A percentile compares a stretch with the other conserved stretches of the same genome.
phyloP scores from a whole-genome alignment of 495 filamentous ascomycete species.

The Tuber magnatum region DNA sequence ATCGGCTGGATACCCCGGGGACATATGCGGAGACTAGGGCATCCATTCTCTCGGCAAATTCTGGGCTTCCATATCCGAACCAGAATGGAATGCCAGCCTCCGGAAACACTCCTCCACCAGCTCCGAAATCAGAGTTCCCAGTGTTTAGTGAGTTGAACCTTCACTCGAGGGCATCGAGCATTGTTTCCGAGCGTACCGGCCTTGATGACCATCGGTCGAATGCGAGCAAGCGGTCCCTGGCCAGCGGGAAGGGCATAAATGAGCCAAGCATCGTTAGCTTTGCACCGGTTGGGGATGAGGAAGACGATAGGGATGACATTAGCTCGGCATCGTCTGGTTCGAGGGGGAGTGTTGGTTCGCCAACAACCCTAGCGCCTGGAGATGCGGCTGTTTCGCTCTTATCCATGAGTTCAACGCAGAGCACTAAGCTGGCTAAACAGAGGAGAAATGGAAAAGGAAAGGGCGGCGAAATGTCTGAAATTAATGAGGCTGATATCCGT shows the following conservation, averaged over 20 bases:
- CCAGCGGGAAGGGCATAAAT: constrained; percentile 17
- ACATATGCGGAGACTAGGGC: constrained; percentile 56
- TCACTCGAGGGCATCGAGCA: constrained; percentile 24
- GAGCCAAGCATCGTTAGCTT: constrained; percentile 22
- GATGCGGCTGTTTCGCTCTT: constrained; percentile 29
- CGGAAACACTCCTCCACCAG: constrained; percentile 34
- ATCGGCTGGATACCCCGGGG: constrained; percentile 34
- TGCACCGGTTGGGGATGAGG: constrained; percentile 16
- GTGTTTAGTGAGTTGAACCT: constrained; percentile 38
- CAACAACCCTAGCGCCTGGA: constrained; percentile 20
- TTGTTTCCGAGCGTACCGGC: constrained; percentile 24
- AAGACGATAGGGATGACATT: constrained; percentile 15
- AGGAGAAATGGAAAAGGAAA: constrained; percentile 37
- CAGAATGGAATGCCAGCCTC: constrained; percentile 33
- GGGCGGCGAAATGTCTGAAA: constrained; percentile 34
- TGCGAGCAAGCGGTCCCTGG: constrained; percentile 21
- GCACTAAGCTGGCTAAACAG: constrained; percentile 37
- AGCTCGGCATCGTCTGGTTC: constrained; percentile 35
- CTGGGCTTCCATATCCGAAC: constrained; percentile 60
- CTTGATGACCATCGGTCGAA: constrained; percentile 8
- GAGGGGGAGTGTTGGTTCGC: constrained; percentile 21
- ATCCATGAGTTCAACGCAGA: constrained; percentile 35
- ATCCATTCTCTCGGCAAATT: constrained; percentile 78
- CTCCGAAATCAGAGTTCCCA: constrained; percentile 36
- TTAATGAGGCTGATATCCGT: constrained; percentile 31